A percentile compares a stretch with the other conserved stretches of the same genome.
These are phyloP conservation scores for Tricholoma furcatifolium DNA, from an alignment of 768 basidiomycete species.

Conservation along the genomic window DNA sequence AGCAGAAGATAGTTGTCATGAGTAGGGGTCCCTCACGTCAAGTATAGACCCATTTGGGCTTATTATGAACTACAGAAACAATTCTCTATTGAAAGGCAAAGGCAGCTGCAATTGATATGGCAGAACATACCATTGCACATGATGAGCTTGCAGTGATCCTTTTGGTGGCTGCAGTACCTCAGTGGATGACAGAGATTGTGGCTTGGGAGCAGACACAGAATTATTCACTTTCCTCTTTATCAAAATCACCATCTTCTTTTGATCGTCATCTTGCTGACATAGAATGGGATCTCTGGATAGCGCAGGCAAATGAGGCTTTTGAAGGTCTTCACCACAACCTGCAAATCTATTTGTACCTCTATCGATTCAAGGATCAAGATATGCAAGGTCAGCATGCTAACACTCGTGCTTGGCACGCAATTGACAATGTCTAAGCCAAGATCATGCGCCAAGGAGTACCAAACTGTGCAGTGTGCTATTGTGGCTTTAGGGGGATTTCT, in stretches of 20 bases:
- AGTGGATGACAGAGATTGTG: conserved; percentile 14
- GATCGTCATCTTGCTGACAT: background rate
- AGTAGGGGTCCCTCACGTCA: too few species aligned
- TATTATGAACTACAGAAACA: too few species aligned
- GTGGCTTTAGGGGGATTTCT: background rate
- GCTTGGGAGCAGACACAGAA: conserved; percentile 13
- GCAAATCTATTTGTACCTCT: conserved; percentile 5
- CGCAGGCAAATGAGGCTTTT: too few species aligned
- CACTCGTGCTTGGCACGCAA: conserved; percentile 1
- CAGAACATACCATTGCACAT: conserved; percentile 6
- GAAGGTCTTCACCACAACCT: conserved; percentile 8
- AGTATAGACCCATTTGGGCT: too few species aligned
- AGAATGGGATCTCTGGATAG: conserved; percentile 10
- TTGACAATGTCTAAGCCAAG: background rate
- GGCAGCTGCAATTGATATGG: conserved; percentile 7
- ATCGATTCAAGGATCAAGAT: conserved; percentile 7
- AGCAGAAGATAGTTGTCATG: too few species aligned
- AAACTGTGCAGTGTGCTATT: conserved; percentile 3
- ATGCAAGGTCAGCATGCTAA: conserved; percentile 9
- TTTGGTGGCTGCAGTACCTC: background rate
- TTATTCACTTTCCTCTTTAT: background rate
- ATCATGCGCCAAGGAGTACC: conserved; percentile 7
- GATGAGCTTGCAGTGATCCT: conserved; percentile 8
- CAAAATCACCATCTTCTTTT: background rate
- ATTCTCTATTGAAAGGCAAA: background rate